Conservation (phyloP, 495 filamentous ascomycete genomes). For the Tuber brumale region DNA sequence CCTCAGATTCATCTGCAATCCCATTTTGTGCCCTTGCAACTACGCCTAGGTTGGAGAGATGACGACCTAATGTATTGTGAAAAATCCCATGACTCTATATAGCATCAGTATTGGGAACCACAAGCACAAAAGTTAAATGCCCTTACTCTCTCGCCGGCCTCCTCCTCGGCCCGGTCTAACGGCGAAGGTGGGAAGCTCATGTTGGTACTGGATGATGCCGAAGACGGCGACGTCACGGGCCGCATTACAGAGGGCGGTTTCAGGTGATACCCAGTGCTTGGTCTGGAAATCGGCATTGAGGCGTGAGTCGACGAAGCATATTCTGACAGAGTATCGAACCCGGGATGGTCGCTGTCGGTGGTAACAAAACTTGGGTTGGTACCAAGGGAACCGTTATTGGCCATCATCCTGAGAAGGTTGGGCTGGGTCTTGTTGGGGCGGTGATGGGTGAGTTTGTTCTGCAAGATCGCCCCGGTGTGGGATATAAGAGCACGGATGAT, state of each 20-base stretch:
- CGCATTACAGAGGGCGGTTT: constrained; percentile 24
- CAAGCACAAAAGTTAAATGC: neutral
- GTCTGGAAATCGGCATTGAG: constrained; percentile 15
- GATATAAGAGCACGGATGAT: constrained; percentile 90
- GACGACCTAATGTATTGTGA: constrained; percentile 37
- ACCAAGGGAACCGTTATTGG: constrained; percentile 50
- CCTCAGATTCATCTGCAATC: constrained; percentile 39
- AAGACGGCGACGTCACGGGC: constrained; percentile 30
- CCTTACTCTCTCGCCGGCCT: constrained; percentile 23
- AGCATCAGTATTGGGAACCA: constrained; percentile 6
- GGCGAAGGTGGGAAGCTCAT: constrained; percentile 24
- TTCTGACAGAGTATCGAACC: constrained; percentile 18
- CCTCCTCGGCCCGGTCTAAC: constrained; percentile 20
- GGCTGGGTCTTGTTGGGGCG: constrained; percentile 70
- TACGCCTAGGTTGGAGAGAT: constrained; percentile 32
- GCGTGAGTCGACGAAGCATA: constrained; percentile 16
- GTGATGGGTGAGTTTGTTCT: constrained; percentile 91
- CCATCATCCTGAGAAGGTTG: constrained; percentile 72
- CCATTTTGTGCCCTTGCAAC: constrained; percentile 36
- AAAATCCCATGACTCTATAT: constrained; percentile 24
- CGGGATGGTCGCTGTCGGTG: constrained; percentile 24
- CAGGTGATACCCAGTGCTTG: constrained; percentile 26
- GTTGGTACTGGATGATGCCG: constrained; percentile 16
- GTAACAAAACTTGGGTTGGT: constrained; percentile 33
- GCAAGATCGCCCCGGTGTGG: constrained; percentile 90